Percentiles rank a stretch among this genome's conserved stretches.
These are phyloP conservation scores for Aspergillus unguis DNA, from an alignment of 2,329 filamentous ascomycete species.

Conservation along the genomic window DNA sequence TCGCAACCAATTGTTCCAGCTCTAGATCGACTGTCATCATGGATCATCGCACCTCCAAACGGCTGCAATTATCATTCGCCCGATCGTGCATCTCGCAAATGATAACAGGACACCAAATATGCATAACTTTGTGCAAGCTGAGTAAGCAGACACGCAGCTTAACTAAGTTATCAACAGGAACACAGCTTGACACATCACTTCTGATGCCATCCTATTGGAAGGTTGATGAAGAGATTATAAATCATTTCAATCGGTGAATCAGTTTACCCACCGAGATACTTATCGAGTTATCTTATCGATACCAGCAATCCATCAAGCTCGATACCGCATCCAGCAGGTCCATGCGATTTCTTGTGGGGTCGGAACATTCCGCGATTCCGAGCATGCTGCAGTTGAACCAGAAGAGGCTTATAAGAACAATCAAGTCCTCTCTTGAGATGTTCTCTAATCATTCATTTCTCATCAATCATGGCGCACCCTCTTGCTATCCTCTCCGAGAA, in stretches of 20 bases:
- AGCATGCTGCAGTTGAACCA: too few relatives aligned
- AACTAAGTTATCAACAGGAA: too few relatives aligned
- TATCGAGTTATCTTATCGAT: not conserved
- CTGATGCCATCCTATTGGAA: too few relatives aligned
- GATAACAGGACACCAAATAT: not conserved
- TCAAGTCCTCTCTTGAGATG: not conserved
- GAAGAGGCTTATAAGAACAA: not conserved
- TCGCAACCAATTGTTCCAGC: not conserved
- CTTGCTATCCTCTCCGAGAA: constrained; percentile 33
- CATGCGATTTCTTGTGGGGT: constrained; percentile 5
- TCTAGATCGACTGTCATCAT: not conserved
- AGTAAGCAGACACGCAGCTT: too few relatives aligned
- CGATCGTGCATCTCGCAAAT: not conserved
- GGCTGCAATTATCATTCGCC: not conserved
- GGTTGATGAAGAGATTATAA: too few relatives aligned
- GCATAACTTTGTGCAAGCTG: not conserved
- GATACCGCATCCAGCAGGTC: constrained; percentile 1
- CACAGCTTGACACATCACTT: too few relatives aligned
- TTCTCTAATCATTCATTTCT: too few relatives aligned
- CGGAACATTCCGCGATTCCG: constrained; percentile 7
- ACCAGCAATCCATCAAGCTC: not conserved
- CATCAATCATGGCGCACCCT: constrained; percentile 28
- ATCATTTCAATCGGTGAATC: not conserved
- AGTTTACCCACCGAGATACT: not conserved
- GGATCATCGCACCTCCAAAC: not conserved